Evolutionary conservation across 306 rosid species (phyloP).

Genomic region (Chamaecrista fasciculata): DNA sequence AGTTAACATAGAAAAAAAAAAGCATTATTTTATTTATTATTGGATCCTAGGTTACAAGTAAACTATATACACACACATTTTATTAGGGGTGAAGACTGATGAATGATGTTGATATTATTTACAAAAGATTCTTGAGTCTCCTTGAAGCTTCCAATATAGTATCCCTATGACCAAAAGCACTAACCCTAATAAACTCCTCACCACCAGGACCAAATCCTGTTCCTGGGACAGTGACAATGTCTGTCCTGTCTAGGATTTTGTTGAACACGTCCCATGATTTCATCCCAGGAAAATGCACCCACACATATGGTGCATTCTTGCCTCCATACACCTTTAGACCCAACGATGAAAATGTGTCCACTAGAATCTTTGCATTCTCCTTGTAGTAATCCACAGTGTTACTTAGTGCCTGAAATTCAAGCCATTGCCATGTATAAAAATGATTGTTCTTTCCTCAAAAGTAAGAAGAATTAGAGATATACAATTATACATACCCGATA

Average conservation of each 20-base stretch:
- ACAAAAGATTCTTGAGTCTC: too few relatives aligned
- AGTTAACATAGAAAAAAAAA: too few relatives aligned
- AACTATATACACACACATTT: too few relatives aligned
- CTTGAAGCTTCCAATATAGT: too few relatives aligned
- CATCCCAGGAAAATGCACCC: constrained; percentile 68
- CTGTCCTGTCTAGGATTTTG: constrained; percentile 48
- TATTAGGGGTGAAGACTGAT: too few relatives aligned
- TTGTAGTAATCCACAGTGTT: constrained; percentile 41
- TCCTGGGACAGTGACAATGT: constrained; percentile 69
- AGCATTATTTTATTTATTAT: too few relatives aligned
- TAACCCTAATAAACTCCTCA: constrained; percentile 51
- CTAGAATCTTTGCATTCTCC: constrained; percentile 53
- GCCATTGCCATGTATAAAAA: too few relatives aligned
- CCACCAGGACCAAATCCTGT: constrained; percentile 77
- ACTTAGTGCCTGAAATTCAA: constrained; percentile 47
- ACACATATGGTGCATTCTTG: constrained; percentile 57
- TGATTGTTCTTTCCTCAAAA: background rate
- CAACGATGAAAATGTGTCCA: constrained; percentile 45
- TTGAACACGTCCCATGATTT: constrained; percentile 63
- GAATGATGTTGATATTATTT: too few relatives aligned
- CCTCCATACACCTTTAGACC: constrained; percentile 65
- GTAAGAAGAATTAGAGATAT: too few relatives aligned
- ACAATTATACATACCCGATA: constrained; percentile 42
- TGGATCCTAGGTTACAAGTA: too few relatives aligned
- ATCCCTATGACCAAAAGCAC: constrained; percentile 60